Conservation (phyloP, 345 rosid species). For the Gossypium thurberi region DNA sequence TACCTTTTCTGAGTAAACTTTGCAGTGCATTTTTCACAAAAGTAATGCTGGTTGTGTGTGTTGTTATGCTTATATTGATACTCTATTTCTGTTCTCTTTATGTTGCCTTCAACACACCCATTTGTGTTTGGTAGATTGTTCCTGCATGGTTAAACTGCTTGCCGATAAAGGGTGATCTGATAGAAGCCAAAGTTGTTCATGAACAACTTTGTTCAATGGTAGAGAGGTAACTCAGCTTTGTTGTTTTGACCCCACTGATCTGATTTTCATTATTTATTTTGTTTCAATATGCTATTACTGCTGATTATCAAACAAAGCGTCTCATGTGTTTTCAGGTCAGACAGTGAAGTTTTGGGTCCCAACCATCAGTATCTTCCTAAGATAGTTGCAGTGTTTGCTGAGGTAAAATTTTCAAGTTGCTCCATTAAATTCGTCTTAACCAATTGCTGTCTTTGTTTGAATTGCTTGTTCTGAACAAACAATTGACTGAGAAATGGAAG, state of each 20-base stretch:
- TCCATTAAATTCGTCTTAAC: no score
- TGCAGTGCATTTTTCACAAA: background rate
- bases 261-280: background rate
- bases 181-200: constrained; percentile 97
- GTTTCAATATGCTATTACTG: background rate
- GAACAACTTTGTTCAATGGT: constrained; percentile 96
- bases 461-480: background rate
- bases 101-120: background rate
- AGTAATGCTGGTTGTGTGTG: background rate
- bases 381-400: constrained; percentile 83
- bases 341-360: constrained; percentile 75
- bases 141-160: constrained; percentile 99
- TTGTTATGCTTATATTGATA: background rate
- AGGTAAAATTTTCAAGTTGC: constrained; percentile 35
- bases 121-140: constrained; percentile 48
- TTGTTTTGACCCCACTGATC: background rate
- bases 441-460: background rate
- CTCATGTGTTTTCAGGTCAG: constrained; percentile 58
- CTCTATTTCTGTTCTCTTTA: background rate
- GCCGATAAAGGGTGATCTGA: constrained; percentile 83
- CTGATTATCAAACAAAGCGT: constrained; percentile 2
- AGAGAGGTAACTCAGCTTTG: constrained; percentile 52
- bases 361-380: constrained; percentile 84
- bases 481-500: background rate
- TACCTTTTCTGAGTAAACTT: background rate